Base-by-base conservation (phyloP, 139 green algal species). In the Chlamydomonas asymmetrica region DNA sequence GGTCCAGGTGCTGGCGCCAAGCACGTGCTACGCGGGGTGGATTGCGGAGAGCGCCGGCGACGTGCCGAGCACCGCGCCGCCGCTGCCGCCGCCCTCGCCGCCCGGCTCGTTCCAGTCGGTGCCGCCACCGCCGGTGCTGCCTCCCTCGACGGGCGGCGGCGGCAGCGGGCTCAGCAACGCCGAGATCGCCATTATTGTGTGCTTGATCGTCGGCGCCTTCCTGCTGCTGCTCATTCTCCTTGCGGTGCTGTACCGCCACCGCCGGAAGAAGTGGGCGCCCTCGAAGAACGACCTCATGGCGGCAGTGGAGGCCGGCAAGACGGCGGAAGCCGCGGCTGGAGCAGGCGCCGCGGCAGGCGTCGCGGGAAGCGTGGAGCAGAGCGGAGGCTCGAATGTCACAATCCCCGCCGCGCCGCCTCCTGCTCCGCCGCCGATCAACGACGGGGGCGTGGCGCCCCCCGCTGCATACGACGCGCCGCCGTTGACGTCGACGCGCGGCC, bases 131-230 rank as follows among this genome's bases (percentile, higher is more conserved):
- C 9, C 25, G 31, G 35, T 52, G 5, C 27, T 38, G 5, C 45
- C 43, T n/a, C 31, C 31, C 27, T 20, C 35, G 18, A 27, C 60
- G 6, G 8, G 29, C 38, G 50, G 66, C 27, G 60, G 18, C 60
- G 60, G 41, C 18, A 27, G 41, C 39, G 66, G 66, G 8, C 45
- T 73, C 16, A 62, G 27, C 32, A 61, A 63, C 66, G 43, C 35
- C 27, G 66, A 73, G 66, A 32, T 73, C 27, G 63, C 73, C n/a
- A 79, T 79, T 50, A 50, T 79, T 22, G 49, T 73, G 16, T 80
- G 64, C 29, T 54, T 50, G 1, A 63, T 80, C 6, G 74, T 57
- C n/a, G 74, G 74, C 40, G 65, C 52, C 27, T 22, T 34, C 22
- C 40, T 80, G 3, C 41, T 80, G 4, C 23, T 63, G 22, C 2